Percentiles rank a stretch among this genome's conserved stretches.
phyloP scores from a whole-genome alignment of 805 yeast species.

The Wickerhamomyces tratensis region DNA sequence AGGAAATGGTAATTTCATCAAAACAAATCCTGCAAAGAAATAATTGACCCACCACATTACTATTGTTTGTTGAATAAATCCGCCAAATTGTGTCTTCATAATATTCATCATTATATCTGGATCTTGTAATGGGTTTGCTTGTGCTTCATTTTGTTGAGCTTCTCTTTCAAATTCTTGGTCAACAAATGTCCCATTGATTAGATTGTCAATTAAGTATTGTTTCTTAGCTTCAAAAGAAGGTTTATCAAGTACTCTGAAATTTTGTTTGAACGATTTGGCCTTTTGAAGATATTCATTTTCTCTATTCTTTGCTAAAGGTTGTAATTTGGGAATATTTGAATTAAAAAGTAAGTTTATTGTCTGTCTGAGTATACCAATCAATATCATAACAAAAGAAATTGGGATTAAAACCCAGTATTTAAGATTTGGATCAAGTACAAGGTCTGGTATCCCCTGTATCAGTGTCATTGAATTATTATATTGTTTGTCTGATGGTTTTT shows the following conservation, averaged over 20 bases:
- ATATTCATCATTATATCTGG: constrained; percentile 71
- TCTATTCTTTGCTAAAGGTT: constrained; percentile 37
- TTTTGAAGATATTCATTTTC: constrained; percentile 58
- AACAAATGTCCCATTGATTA: constrained; percentile 44
- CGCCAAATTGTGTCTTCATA: constrained; percentile 75
- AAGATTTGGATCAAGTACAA: constrained; percentile 69
- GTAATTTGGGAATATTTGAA: constrained; percentile 41
- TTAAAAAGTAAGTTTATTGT: constrained; percentile 53
- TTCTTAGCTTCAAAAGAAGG: constrained; percentile 47
- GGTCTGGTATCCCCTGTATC: constrained; percentile 30
- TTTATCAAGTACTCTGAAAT: constrained; percentile 40
- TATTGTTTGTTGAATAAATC: constrained; percentile 82
- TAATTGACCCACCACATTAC: constrained; percentile 96
- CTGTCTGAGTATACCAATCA: constrained; percentile 73
- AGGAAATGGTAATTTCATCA: constrained; percentile 87
- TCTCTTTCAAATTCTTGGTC: constrained; percentile 33
- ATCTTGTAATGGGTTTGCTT: constrained; percentile 59
- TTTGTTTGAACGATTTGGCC: constrained; percentile 46
- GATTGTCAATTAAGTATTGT: constrained; percentile 32
- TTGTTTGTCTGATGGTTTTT: neutral
- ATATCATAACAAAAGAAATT: constrained; percentile 79
- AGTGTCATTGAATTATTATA: neutral
- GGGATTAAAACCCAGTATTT: constrained; percentile 90
- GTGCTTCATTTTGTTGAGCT: constrained; percentile 22
- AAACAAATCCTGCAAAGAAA: constrained; percentile 85